A percentile compares a stretch with the other conserved stretches of the same genome.
phyloP scores from a whole-genome alignment of 352 stramenopile genomes.

The Phytophthora cajani region DNA sequence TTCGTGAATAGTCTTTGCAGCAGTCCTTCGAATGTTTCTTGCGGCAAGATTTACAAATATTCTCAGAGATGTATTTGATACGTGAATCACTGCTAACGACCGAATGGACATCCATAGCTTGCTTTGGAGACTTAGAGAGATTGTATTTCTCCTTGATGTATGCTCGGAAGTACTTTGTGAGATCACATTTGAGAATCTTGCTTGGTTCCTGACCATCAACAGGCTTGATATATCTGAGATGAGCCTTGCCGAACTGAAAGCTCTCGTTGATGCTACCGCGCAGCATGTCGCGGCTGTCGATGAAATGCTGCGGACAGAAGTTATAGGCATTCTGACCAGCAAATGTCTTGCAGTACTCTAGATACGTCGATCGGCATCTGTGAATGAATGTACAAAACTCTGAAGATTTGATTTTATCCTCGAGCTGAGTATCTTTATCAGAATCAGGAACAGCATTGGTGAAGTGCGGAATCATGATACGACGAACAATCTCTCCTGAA shows the following conservation, averaged over 20 bases:
- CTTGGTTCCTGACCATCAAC: background rate
- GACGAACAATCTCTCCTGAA: background rate
- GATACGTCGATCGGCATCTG: background rate
- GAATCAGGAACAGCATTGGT: background rate
- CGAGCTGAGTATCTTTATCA: background rate
- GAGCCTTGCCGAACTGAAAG: background rate
- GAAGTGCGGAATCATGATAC: background rate
- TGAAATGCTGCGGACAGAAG: background rate
- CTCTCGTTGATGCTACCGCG: background rate
- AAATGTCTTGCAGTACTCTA: background rate
- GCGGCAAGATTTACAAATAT: background rate
- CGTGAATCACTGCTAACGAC: background rate
- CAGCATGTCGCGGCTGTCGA: background rate
- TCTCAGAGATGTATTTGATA: background rate
- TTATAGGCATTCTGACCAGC: background rate
- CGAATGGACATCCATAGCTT: background rate
- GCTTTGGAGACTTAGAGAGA: background rate
- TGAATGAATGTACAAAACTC: background rate
- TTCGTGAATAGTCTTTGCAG: background rate
- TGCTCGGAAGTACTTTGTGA: background rate
- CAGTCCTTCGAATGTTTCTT: background rate
- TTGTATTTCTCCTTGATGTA: conserved; percentile 9
- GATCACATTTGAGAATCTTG: background rate
- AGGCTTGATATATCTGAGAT: background rate
- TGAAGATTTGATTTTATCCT: background rate